Evolutionary conservation across 1,284 basidiomycete genomes (phyloP).

Genomic region (Takashimella koratensis): DNA sequence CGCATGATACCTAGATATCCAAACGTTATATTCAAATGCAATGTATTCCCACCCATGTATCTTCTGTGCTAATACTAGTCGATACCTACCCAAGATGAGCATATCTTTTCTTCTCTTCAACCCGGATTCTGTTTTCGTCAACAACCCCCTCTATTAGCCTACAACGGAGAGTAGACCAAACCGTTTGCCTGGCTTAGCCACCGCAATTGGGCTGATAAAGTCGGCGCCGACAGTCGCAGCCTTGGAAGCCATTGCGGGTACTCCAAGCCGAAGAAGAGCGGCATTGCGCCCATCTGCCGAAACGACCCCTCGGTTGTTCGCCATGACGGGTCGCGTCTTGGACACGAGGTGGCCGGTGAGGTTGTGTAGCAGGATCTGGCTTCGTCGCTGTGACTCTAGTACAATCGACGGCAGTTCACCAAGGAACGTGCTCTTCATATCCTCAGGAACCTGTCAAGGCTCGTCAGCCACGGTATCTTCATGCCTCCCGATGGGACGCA

Average conservation of each 20-base stretch:
- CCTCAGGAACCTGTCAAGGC: conserved; percentile 7
- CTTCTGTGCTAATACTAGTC: no score
- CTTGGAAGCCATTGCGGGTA: conserved; percentile 14
- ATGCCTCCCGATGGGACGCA: no score
- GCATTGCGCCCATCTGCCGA: conserved; percentile 22
- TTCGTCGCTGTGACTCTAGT: conserved; percentile 29
- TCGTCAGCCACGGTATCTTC: no score
- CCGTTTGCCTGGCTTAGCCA: conserved; percentile 44
- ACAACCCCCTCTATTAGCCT: not conserved
- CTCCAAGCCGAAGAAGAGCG: conserved; percentile 37
- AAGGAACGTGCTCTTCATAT: conserved; percentile 7
- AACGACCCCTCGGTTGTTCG: not conserved
- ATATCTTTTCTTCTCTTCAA: not conserved
- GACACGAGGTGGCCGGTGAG: conserved; percentile 28
- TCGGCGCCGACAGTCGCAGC: conserved; percentile 25
- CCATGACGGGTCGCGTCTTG: not conserved
- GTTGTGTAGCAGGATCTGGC: conserved; percentile 37
- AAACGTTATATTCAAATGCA: not conserved
- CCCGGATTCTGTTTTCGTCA: not conserved
- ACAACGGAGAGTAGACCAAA: conserved; percentile 45
- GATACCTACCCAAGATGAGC: not conserved
- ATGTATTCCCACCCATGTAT: not conserved
- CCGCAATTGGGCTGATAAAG: conserved; percentile 43
- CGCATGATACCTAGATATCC: conserved; percentile 1
- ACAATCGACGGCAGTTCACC: conserved; percentile 18